These are phyloP conservation scores for Kodamaea hsintzibuensis DNA, from an alignment of 805 yeast genomes.

Conservation along the genomic window DNA sequence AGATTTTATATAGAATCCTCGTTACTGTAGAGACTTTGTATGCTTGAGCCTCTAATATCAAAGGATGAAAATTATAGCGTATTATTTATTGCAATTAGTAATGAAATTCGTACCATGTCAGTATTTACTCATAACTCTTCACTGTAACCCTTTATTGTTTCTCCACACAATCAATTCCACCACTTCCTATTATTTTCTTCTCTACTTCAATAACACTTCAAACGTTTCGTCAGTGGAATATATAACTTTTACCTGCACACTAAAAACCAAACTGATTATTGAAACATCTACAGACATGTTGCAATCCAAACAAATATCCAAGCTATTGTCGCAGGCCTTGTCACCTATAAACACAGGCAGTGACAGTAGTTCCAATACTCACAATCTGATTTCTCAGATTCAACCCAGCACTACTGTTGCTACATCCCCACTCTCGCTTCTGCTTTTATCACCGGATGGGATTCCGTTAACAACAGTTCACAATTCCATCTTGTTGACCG, in stretches of 20 bases:
- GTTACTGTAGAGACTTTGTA: no score
- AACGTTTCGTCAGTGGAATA: neutral
- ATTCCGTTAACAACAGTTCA: conserved; percentile 42
- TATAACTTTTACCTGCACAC: neutral
- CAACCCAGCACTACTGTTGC: conserved; percentile 11
- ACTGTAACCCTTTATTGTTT: no score
- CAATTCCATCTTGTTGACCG: conserved; percentile 16
- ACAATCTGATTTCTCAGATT: neutral
- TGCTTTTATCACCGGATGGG: conserved; percentile 38
- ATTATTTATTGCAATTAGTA: no score
- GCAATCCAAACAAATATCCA: conserved; percentile 39
- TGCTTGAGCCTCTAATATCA: no score
- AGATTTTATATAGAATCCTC: no score
- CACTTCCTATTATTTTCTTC: no score
- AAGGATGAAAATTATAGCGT: no score
- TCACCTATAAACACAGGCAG: conserved; percentile 14
- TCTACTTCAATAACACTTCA: no score
- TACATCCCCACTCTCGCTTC: conserved; percentile 29
- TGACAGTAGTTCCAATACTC: neutral
- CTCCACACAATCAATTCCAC: no score
- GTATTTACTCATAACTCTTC: no score
- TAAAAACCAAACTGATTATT: neutral
- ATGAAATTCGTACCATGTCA: no score
- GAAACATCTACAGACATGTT: conserved; percentile 26
- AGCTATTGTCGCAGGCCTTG: conserved; percentile 35